These are phyloP conservation scores for Apiospora arundinis DNA, from an alignment of 2,329 filamentous ascomycete species.

Conservation along the genomic window DNA sequence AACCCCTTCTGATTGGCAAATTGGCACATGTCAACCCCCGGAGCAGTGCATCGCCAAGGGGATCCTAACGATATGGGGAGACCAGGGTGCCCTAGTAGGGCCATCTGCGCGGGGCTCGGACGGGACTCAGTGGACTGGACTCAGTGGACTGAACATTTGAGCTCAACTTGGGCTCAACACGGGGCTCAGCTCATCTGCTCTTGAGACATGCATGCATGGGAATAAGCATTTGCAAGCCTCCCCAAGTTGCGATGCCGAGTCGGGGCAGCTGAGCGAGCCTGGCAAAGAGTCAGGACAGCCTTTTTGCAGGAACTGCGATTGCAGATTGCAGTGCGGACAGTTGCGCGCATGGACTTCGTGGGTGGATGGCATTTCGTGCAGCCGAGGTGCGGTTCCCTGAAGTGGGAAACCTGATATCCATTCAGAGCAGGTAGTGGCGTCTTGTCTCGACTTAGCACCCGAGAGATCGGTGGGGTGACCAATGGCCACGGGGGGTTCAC, in stretches of 20 bases:
- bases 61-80: conserved; percentile 1
- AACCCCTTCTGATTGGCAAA: not conserved
- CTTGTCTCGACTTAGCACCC: not conserved
- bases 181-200: not conserved
- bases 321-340: not conserved
- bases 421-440: not conserved
- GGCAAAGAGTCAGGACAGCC: not conserved
- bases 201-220: conserved; percentile 2
- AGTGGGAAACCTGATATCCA: not conserved
- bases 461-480: not conserved
- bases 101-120: not conserved
- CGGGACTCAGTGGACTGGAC: no score
- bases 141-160: not conserved
- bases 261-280: not conserved
- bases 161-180: not conserved
- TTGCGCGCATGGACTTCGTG: not conserved
- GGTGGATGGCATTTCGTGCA: not conserved
- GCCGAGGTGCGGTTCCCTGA: not conserved
- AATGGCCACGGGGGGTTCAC: not conserved
- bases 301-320: not conserved
- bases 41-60: not conserved
- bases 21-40: not conserved
- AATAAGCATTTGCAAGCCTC: not conserved
- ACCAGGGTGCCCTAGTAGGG: not conserved
- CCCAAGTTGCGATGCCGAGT: not conserved